These are phyloP conservation scores for Leccinum incarnatum DNA, from an alignment of 768 basidiomycete species.

Conservation along the genomic window DNA sequence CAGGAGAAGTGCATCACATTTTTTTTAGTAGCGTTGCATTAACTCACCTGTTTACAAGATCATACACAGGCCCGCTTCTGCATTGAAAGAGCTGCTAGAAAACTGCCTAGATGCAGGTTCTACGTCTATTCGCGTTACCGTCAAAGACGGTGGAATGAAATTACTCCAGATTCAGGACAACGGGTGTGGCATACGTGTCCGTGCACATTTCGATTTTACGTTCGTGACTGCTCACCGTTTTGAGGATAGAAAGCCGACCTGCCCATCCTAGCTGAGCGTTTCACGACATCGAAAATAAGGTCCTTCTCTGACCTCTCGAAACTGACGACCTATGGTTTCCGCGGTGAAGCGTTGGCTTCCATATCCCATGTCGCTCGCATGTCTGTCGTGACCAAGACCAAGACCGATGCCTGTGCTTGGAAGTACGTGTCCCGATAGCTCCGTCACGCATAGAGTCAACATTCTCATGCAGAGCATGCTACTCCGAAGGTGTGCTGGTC, in stretches of 20 bases:
- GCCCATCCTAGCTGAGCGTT: slow-evolving; percentile 88
- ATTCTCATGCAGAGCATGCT: slow-evolving; percentile 59
- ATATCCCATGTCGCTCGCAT: slow-evolving; percentile 93
- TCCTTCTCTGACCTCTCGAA: slow-evolving; percentile 81
- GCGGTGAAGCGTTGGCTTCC: slow-evolving; percentile 94
- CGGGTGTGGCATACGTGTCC: slow-evolving; percentile 88
- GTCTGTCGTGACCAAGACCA: slow-evolving; percentile 88
- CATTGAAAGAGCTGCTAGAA: slow-evolving; percentile 93
- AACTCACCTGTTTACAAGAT: slow-evolving; percentile 47
- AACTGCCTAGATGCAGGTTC: slow-evolving; percentile 93
- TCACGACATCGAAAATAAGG: slow-evolving; percentile 91
- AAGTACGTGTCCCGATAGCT: slow-evolving; percentile 57
- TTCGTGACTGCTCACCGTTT: background rate
- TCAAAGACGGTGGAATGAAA: slow-evolving; percentile 96
- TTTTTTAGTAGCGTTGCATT: background rate
- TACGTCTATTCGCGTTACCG: slow-evolving; percentile 79
- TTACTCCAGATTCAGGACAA: slow-evolving; percentile 95
- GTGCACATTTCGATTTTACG: slow-evolving; percentile 22
- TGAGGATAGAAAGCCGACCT: slow-evolving; percentile 75
- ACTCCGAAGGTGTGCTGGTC: slow-evolving; percentile 72
- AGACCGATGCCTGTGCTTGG: slow-evolving; percentile 81
- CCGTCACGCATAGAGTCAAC: slow-evolving; percentile 1
- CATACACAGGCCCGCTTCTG: slow-evolving; percentile 88
- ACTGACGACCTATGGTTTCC: slow-evolving; percentile 92
- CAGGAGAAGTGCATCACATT: slow-evolving; percentile 52